Conservation (phyloP, 495 filamentous ascomycete species). For the Lasiosphaeris hirsuta region DNA sequence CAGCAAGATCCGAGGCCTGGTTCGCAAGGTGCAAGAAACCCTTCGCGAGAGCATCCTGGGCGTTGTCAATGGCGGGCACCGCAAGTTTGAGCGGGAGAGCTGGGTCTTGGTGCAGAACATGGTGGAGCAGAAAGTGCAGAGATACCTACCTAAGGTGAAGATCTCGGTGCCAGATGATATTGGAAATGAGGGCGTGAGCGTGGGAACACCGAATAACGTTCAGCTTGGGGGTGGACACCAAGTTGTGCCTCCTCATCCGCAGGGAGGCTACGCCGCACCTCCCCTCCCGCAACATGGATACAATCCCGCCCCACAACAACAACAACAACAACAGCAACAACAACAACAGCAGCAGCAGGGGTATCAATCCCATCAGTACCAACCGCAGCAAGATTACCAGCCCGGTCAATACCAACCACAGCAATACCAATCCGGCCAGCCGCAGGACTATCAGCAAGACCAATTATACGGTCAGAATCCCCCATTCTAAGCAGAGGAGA, state of each 20-base stretch:
- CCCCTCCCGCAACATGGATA: constrained; percentile 18
- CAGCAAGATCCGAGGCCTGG: constrained; percentile 31
- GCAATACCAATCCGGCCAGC: not conserved
- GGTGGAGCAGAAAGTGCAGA: constrained; percentile 35
- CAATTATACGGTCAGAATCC: constrained; percentile 19
- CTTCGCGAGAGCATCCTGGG: constrained; percentile 33
- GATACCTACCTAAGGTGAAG: constrained; percentile 35
- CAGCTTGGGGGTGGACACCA: constrained; percentile 30
- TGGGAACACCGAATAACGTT: constrained; percentile 25
- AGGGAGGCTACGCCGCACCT: constrained; percentile 1
- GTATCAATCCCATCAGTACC: not conserved
- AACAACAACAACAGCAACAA: constrained; percentile 10
- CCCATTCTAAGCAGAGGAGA: not conserved
- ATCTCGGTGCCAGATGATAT: constrained; percentile 36
- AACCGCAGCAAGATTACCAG: not conserved
- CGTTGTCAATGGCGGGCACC: constrained; percentile 34
- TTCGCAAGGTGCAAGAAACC: constrained; percentile 33
- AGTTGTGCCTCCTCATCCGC: constrained; percentile 6
- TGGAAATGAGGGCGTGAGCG: constrained; percentile 32
- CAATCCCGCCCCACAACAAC: constrained; percentile 16
- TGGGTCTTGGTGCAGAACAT: constrained; percentile 38
- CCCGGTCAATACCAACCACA: constrained; percentile 2
- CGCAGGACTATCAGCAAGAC: not conserved
- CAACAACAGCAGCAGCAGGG: constrained; percentile 14
- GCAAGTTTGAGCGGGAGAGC: constrained; percentile 35